Base-by-base conservation (phyloP, 2,329 filamentous ascomycete species). In the Sordariomycetes sp. region DNA sequence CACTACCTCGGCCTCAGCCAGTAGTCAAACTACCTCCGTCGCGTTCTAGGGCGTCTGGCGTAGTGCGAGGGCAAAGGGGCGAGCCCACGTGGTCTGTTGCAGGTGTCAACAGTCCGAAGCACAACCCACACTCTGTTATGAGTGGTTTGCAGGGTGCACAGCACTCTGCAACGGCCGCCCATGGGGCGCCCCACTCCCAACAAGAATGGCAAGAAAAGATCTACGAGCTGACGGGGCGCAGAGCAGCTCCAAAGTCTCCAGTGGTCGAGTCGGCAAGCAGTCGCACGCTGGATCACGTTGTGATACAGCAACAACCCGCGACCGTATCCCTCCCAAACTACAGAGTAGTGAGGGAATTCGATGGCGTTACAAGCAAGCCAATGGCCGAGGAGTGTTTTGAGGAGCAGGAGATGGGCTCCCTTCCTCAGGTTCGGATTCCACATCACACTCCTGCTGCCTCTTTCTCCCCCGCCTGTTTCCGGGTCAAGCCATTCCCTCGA, bases 381-480 rank as follows among this genome's bases (percentile, higher is more conserved):
- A 86, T 89, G 71, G 86, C 87, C 6, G 87, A 90, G 61, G 85
- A 88, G 60, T 89, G 88, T 62, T 91, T 91, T 62, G 87, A 89
- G 65, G 86, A 90, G 65, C 86, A 88, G 64, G 86, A 90, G 67
- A 87, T 87, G 74, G 87, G 87, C 3, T 90, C 87, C 8, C 70
- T 89, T n/a, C 87, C 87, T 0, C 76, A 80, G 24, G 82, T 90
- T 25, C 80, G 79, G 57, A 71, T 90, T n/a, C 87, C 87, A 8
- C 74, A 77, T 53, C 77, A 77, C 58, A 77, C 78, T 4, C 84
- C 85, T 1, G 77, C 81, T 39, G 76, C 78, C 39, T 79, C 82
- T 17, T 89, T 85, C 84, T 74, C 78, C 58, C 78, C 82, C 15
- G 80, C 79, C 7, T 66, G 74, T 13, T 72, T 77, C 48, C 76